Conservation (phyloP, 495 filamentous ascomycete species). For the Xylaria telfairii region DNA sequence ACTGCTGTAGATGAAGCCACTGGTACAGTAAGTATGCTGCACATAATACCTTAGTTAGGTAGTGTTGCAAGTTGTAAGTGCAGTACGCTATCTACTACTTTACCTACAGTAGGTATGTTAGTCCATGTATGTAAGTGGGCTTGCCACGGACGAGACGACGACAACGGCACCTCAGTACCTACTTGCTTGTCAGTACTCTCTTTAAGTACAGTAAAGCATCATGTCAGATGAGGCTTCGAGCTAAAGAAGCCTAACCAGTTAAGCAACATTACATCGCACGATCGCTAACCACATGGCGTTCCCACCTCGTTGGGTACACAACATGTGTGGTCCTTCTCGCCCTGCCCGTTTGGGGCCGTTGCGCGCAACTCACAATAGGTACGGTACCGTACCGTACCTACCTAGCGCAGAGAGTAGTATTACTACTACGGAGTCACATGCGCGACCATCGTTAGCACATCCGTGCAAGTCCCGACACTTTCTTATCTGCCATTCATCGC, state of each 20-base stretch:
- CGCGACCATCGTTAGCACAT: neutral
- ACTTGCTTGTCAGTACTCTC: too few relatives aligned
- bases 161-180: too few relatives aligned
- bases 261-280: neutral
- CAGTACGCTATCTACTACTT: too few relatives aligned
- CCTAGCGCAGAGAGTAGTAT: too few relatives aligned
- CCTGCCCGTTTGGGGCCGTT: slow-evolving; percentile 14
- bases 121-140: too few relatives aligned
- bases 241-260: neutral
- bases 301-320: neutral
- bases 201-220: too few relatives aligned
- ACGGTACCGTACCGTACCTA: neutral
- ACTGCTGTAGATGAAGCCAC: neutral
- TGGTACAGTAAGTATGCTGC: neutral
- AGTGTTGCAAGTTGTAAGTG: too few relatives aligned
- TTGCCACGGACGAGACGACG: too few relatives aligned
- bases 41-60: too few relatives aligned
- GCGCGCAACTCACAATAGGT: neutral
- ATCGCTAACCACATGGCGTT: slow-evolving; percentile 14
- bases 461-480: neutral
- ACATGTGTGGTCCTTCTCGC: slow-evolving; percentile 17
- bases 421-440: slow-evolving; percentile 8
- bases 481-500: neutral
- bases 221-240: slow-evolving; percentile 4
- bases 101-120: too few relatives aligned